Conservation (phyloP, 345 rosid species). For the Clarkia xantiana region DNA sequence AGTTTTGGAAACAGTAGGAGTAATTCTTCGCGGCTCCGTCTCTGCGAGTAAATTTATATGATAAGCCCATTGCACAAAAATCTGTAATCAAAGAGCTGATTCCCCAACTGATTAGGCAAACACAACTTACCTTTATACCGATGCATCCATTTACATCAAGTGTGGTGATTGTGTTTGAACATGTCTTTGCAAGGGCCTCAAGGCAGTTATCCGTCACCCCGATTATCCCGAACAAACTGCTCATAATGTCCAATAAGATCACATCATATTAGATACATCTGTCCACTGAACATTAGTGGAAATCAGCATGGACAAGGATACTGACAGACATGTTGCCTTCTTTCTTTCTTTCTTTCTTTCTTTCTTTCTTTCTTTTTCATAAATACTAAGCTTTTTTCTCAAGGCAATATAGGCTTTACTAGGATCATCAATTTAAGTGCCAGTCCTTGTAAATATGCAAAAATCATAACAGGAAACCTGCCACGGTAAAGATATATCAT, state of each 20-base stretch:
- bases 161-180: constrained; percentile 56
- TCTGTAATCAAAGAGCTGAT: neutral
- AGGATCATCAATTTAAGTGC: too few relatives aligned
- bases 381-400: too few relatives aligned
- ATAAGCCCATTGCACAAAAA: neutral
- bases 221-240: constrained; percentile 92
- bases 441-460: too few relatives aligned
- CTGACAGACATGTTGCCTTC: too few relatives aligned
- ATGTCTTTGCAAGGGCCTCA: constrained; percentile 54
- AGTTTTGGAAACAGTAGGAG: constrained; percentile 58
- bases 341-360: too few relatives aligned
- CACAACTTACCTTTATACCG: constrained; percentile 54
- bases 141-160: constrained; percentile 91
- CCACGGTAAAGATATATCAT: too few relatives aligned
- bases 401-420: too few relatives aligned
- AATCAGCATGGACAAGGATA: too few relatives aligned
- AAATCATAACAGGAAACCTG: too few relatives aligned
- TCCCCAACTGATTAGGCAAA: neutral
- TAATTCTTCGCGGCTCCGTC: constrained; percentile 55
- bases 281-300: too few relatives aligned
- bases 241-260: constrained; percentile 4
- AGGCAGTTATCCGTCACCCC: constrained; percentile 79
- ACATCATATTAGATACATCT: neutral
- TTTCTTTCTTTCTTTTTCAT: too few relatives aligned
- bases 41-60: constrained; percentile 20